Conservation (phyloP, 352 stramenopile genomes). For the Pythium aristosporum region DNA sequence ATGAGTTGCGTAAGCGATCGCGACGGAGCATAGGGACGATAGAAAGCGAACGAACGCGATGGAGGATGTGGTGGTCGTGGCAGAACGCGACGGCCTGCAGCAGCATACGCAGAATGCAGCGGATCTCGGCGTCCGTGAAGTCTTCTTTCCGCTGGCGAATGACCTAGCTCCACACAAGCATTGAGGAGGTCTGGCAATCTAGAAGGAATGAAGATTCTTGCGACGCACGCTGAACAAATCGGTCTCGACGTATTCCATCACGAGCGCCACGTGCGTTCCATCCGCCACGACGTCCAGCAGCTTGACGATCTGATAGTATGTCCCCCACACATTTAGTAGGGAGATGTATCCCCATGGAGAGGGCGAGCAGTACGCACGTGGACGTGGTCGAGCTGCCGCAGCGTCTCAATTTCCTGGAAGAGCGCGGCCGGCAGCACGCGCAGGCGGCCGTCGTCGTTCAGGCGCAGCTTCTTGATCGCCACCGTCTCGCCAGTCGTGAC, state of each 20-base stretch:
- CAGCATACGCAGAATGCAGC: constrained; percentile 65
- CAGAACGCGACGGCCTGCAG: constrained; percentile 63
- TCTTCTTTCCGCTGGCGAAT: constrained; percentile 37
- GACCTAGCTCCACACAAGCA: constrained; percentile 24
- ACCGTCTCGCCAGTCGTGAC: constrained; percentile 37
- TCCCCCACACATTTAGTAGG: background rate
- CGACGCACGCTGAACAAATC: constrained; percentile 52
- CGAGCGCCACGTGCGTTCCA: constrained; percentile 54
- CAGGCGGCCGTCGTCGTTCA: constrained; percentile 49
- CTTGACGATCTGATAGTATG: constrained; percentile 50
- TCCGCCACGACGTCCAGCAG: constrained; percentile 60
- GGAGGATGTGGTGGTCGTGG: constrained; percentile 60
- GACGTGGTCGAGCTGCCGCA: constrained; percentile 69
- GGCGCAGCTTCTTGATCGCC: constrained; percentile 61
- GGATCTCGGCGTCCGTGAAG: constrained; percentile 44
- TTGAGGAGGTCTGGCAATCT: background rate
- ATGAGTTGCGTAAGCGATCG: background rate
- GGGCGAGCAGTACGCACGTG: constrained; percentile 35
- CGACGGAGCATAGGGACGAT: background rate
- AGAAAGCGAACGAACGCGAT: constrained; percentile 35
- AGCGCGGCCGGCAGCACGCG: constrained; percentile 47
- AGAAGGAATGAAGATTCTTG: background rate
- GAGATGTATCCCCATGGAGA: background rate
- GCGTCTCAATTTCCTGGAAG: constrained; percentile 76
- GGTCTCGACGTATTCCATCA: constrained; percentile 70